phyloP scores from a whole-genome alignment of 371 early-diverging fungal genomes.

The Mortierella sp. region DNA sequence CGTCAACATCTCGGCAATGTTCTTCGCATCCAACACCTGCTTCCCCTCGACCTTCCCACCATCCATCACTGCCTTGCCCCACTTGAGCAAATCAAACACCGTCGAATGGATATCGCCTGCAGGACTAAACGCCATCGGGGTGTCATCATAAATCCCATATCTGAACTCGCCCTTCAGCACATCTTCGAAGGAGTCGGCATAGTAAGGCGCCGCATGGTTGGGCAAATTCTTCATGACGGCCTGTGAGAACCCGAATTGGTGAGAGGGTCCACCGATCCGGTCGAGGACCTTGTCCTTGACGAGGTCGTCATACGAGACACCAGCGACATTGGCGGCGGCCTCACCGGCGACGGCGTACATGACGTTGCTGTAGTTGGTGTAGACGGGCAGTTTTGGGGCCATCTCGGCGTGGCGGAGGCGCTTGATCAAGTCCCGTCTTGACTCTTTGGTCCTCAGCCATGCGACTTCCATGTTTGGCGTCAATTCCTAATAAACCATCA shows the following conservation, averaged over 20 bases:
- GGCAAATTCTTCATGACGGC: background rate
- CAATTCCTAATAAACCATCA: background rate
- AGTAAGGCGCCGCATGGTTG: constrained; percentile 4
- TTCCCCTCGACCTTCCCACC: constrained; percentile 9
- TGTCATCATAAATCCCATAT: background rate
- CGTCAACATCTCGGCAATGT: constrained; percentile 2
- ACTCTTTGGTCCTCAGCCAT: background rate
- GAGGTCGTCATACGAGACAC: constrained; percentile 1
- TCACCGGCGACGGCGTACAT: constrained; percentile 21
- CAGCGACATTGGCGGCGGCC: constrained; percentile 17
- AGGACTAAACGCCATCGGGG: background rate
- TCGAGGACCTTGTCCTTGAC: constrained; percentile 1
- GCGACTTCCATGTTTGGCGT: background rate
- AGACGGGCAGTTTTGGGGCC: background rate
- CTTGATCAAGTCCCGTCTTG: constrained; percentile 14
- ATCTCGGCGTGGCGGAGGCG: constrained; percentile 8
- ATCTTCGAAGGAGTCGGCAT: background rate
- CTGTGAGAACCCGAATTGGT: background rate
- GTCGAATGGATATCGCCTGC: constrained; percentile 28
- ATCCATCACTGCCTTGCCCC: constrained; percentile 16
- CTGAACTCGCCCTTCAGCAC: background rate
- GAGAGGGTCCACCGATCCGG: no score
- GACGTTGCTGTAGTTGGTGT: constrained; percentile 6
- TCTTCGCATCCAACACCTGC: constrained; percentile 20
- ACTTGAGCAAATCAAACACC: constrained; percentile 18